Base-by-base conservation (phyloP, 371 early-diverging fungal species). In the Mortierella sp. region DNA sequence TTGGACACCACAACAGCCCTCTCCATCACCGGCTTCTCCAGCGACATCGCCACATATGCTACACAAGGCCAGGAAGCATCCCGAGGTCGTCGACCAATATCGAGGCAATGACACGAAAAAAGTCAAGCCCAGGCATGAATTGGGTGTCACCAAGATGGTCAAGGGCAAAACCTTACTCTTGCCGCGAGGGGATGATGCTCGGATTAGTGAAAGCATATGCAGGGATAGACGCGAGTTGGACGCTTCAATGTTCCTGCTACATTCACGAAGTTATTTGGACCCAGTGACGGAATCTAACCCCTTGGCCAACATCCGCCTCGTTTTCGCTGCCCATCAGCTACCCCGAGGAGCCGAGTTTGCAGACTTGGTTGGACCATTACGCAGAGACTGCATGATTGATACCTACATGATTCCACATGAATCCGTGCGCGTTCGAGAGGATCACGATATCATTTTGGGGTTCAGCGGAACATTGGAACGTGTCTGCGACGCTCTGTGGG, bases 331-430 rank as follows among this genome's bases (percentile, higher is more conserved):
- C 6, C 46, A 54, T 34, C 67, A 73, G 45, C 41, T 73, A 9
- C 74, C 74, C 21, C 48, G 67, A 31, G 67, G 67, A 14, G 22
- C 44, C 10, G 54, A 54, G 17, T 73, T 73, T 51, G 59, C 59
- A 8, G 37, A 34, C 8, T 21, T 56, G 24, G 41, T 52, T 0
- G 59, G 50, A 0, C 55, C 56, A 0, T 1, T 73, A 13, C 74
- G 63, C 1, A 12, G 2, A 3, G 21, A 31, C 1, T 51, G 51
- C 48, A 21, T 43, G 55, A 44, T 73, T 45, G 74, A 73, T 34
- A 67, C 67, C 9, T 73, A 63, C 28, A 13, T 73, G 53, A 67
- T 73, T 28, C 74, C 74, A 16, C 60, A 67, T 22, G 74, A 73
- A 34, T 53, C 58, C 4, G 47, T 2, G 12, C 43, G 21, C 8